These are phyloP conservation scores for Erysimum cheiri DNA, from an alignment of 441 rosid genomes.

Conservation along the genomic window DNA sequence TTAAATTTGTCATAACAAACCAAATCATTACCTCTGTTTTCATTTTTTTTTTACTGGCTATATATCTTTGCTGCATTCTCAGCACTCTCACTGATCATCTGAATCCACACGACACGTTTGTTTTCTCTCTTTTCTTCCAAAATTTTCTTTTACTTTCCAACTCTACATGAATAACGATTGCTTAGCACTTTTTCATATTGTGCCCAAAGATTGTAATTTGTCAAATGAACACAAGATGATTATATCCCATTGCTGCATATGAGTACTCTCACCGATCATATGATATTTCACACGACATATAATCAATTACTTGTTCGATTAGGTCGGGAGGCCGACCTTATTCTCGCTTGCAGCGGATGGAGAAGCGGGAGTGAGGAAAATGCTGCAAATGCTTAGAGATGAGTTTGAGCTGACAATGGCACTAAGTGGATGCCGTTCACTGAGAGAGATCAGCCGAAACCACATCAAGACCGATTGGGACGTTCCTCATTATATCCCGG, in stretches of 20 bases:
- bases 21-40: neutral
- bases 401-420: slow-evolving; percentile 97
- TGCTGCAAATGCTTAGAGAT: slow-evolving; percentile 77
- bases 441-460: slow-evolving; percentile 76
- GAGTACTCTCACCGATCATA: neutral
- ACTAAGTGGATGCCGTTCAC: slow-evolving; percentile 80
- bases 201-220: neutral
- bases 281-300: neutral
- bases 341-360: slow-evolving; percentile 89
- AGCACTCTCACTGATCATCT: neutral
- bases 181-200: neutral
- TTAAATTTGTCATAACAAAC: neutral
- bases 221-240: neutral
- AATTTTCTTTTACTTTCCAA: neutral
- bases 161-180: neutral
- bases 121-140: slow-evolving; percentile 4
- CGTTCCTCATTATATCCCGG: slow-evolving; percentile 46
- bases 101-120: neutral
- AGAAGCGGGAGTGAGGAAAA: slow-evolving; percentile 81
- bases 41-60: too few relatives aligned
- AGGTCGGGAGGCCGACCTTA: slow-evolving; percentile 95
- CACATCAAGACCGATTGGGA: slow-evolving; percentile 82
- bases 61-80: neutral
- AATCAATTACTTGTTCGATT: neutral
- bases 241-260: neutral